Evolutionary conservation across 371 early-diverging fungal species (phyloP).

Genomic region (Mortierella sp.): DNA sequence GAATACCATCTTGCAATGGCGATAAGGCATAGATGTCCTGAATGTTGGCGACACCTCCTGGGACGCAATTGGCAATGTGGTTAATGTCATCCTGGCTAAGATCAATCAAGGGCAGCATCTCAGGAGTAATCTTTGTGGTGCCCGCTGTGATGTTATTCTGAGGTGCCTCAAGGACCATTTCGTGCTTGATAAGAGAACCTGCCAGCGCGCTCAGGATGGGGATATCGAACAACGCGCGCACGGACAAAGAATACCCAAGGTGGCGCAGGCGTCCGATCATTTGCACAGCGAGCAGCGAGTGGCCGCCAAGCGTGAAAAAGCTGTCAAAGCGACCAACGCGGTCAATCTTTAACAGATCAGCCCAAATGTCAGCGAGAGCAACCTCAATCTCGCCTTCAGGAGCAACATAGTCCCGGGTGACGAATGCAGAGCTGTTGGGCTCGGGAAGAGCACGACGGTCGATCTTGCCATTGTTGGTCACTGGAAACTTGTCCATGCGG

Average conservation of each 20-base stretch:
- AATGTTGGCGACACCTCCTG: constrained; percentile 26
- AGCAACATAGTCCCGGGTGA: too few relatives aligned
- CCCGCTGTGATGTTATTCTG: constrained; percentile 6
- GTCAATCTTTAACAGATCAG: too few relatives aligned
- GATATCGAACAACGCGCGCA: constrained; percentile 15
- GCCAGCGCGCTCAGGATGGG: constrained; percentile 18
- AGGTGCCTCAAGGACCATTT: neutral
- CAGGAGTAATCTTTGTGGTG: constrained; percentile 6
- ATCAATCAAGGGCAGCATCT: constrained; percentile 25
- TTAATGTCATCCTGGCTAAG: constrained; percentile 25
- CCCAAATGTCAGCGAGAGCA: too few relatives aligned
- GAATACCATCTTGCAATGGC: constrained; percentile 30
- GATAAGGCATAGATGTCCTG: constrained; percentile 30
- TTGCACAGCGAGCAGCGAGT: too few relatives aligned
- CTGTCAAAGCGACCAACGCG: too few relatives aligned
- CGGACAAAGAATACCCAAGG: constrained; percentile 4
- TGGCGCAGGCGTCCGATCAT: constrained; percentile 3
- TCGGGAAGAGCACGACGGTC: too few relatives aligned
- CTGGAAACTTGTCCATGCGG: too few relatives aligned
- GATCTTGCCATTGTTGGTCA: too few relatives aligned
- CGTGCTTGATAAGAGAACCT: neutral
- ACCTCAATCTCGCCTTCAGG: too few relatives aligned
- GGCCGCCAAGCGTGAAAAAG: too few relatives aligned
- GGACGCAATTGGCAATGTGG: constrained; percentile 1
- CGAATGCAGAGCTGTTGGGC: too few relatives aligned